These are phyloP conservation scores for Lachnellula occidentalis DNA, from an alignment of 2,329 filamentous ascomycete species.

Conservation along the genomic window DNA sequence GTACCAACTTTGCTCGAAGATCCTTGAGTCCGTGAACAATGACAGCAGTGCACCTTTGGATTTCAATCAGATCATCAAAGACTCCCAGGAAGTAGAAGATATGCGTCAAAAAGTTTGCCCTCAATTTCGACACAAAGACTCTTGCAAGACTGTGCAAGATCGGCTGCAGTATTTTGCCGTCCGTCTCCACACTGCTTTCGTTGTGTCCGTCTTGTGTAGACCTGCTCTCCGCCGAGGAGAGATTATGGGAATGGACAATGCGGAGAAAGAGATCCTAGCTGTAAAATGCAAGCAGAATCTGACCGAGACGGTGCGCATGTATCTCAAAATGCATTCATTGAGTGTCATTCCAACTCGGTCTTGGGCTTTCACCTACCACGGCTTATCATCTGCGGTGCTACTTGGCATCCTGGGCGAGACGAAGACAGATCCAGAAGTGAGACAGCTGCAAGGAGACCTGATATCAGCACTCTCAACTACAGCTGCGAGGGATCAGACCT, in stretches of 20 bases:
- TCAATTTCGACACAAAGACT: constrained; percentile 52
- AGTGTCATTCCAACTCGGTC: constrained; percentile 61
- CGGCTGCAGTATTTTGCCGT: constrained; percentile 59
- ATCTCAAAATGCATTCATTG: constrained; percentile 62
- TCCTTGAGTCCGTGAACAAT: constrained; percentile 39
- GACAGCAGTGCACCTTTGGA: constrained; percentile 25
- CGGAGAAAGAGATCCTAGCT: constrained; percentile 50
- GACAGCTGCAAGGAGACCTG: constrained; percentile 57
- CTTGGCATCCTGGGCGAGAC: constrained; percentile 59
- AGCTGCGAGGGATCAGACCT: constrained; percentile 51
- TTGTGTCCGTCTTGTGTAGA: constrained; percentile 59
- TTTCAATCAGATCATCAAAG: constrained; percentile 47
- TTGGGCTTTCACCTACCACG: constrained; percentile 65
- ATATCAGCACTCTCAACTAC: constrained; percentile 60
- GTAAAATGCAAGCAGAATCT: constrained; percentile 57
- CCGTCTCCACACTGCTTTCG: constrained; percentile 59
- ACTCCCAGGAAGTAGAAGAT: constrained; percentile 44
- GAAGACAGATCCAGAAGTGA: constrained; percentile 57
- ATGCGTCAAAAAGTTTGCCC: constrained; percentile 42
- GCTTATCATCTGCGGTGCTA: constrained; percentile 58
- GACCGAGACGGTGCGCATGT: constrained; percentile 62
- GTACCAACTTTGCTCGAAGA: constrained; percentile 58
- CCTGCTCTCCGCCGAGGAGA: constrained; percentile 52
- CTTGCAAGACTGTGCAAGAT: constrained; percentile 59
- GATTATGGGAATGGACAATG: constrained; percentile 39